A percentile compares a stretch with the other conserved stretches of the same genome.
Conservation (phyloP, 2,329 filamentous ascomycete genomes). For the Proliferodiscus dingleyae region DNA sequence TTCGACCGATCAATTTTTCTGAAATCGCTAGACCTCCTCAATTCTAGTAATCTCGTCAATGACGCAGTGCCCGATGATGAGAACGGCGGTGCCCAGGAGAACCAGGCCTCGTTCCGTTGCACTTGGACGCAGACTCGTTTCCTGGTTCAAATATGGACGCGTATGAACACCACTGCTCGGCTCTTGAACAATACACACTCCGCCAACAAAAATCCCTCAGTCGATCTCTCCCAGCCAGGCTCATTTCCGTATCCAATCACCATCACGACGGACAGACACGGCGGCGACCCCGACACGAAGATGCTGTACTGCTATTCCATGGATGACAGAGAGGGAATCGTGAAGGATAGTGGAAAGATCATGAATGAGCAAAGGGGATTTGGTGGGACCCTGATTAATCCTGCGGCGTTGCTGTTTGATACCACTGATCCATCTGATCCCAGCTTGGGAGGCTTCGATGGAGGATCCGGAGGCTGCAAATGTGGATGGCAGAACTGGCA, state of each 20-base stretch:
- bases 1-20: conserved; percentile 85
- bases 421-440: conserved; percentile 34
- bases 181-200: conserved; percentile 33
- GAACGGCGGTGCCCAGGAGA: conserved; percentile 49
- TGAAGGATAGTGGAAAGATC: conserved; percentile 39
- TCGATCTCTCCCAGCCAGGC: conserved; percentile 40
- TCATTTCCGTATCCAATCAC: conserved; percentile 62
- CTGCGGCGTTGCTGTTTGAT: conserved; percentile 33
- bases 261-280: conserved; percentile 57
- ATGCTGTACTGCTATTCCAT: conserved; percentile 50
- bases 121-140: conserved; percentile 58
- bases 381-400: conserved; percentile 51
- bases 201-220: conserved; percentile 19
- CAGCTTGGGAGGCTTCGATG: conserved; percentile 56
- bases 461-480: conserved; percentile 57
- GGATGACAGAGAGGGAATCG: conserved; percentile 41
- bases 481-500: conserved; percentile 54
- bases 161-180: conserved; percentile 39
- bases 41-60: conserved; percentile 37
- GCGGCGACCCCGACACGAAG: conserved; percentile 49
- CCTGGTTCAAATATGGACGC: conserved; percentile 63
- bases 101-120: conserved; percentile 50
- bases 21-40: conserved; percentile 49
- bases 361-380: conserved; percentile 46
- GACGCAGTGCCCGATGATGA: conserved; percentile 43